Percentiles rank a stretch among this genome's conserved stretches.
Conservation (phyloP, 2,329 filamentous ascomycete genomes). For the Pleochaeta shiraiana region DNA sequence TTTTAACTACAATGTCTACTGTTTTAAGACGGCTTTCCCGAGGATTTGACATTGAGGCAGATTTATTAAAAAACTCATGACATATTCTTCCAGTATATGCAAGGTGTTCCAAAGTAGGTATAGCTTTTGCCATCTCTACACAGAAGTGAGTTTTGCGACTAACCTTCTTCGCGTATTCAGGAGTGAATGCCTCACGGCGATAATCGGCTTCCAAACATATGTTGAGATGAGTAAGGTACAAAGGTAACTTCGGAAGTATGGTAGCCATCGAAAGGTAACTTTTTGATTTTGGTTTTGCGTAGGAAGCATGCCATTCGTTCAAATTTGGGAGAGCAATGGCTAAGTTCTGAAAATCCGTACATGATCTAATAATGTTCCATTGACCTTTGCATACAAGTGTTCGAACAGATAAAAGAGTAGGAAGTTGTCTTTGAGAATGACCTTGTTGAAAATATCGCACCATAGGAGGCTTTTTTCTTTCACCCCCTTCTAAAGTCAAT, state of each 20-base stretch:
- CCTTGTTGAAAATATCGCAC: slow-evolving; percentile 29
- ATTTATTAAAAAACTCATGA: slow-evolving; percentile 40
- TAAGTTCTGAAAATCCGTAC: slow-evolving; percentile 39
- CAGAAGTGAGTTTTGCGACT: slow-evolving; percentile 39
- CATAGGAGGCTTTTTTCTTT: slow-evolving; percentile 52
- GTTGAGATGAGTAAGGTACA: slow-evolving; percentile 37
- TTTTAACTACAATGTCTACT: slow-evolving; percentile 51
- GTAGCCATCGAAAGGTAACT: slow-evolving; percentile 47
- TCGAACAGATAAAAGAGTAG: slow-evolving; percentile 27
- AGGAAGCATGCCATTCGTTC: slow-evolving; percentile 29
- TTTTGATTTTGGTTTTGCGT: slow-evolving; percentile 51
- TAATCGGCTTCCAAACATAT: slow-evolving; percentile 53
- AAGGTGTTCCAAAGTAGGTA: slow-evolving; percentile 41
- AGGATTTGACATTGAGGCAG: slow-evolving; percentile 27
- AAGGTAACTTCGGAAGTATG: slow-evolving; percentile 35
- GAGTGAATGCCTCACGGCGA: slow-evolving; percentile 37
- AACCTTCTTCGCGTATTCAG: slow-evolving; percentile 38
- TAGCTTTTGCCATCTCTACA: slow-evolving; percentile 34
- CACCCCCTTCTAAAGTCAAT: slow-evolving; percentile 54
- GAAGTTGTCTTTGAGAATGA: slow-evolving; percentile 7
- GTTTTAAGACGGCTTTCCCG: slow-evolving; percentile 31
- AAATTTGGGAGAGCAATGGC: slow-evolving; percentile 41
- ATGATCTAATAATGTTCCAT: slow-evolving; percentile 50
- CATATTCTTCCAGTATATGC: slow-evolving; percentile 54
- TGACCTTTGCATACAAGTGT: slow-evolving; percentile 53